phyloP scores from a whole-genome alignment of 768 basidiomycete species.

The Trametes maxima region DNA sequence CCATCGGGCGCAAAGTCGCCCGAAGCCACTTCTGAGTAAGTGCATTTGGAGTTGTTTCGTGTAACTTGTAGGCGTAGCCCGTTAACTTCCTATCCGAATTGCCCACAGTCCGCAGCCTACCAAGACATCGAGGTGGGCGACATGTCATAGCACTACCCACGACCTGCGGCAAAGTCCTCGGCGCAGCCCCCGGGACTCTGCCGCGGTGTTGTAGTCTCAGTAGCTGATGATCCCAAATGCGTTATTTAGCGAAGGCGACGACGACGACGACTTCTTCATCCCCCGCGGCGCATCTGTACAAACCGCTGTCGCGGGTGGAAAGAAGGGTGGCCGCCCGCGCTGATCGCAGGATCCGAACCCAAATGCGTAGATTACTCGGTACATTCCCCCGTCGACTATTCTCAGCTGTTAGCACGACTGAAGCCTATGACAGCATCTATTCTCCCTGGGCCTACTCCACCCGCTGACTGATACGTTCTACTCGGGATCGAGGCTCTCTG shows the following conservation, averaged over 20 bases:
- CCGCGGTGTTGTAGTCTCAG: too few relatives aligned
- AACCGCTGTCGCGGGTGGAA: neutral
- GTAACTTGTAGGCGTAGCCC: too few relatives aligned
- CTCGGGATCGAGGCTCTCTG: too few relatives aligned
- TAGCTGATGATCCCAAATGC: too few relatives aligned
- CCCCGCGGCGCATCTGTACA: constrained; percentile 6
- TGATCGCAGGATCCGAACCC: neutral
- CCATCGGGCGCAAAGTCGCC: neutral
- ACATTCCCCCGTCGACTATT: neutral
- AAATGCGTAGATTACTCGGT: neutral
- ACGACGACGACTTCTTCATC: constrained; percentile 11
- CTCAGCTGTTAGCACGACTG: neutral
- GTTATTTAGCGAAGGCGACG: neutral
- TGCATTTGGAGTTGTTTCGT: too few relatives aligned
- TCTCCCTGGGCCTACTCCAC: too few relatives aligned
- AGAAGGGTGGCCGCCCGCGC: constrained; percentile 12
- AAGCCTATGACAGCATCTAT: too few relatives aligned
- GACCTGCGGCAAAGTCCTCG: neutral
- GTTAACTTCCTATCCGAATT: neutral
- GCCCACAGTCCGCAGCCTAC: neutral
- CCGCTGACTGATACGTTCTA: too few relatives aligned
- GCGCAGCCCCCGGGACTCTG: neutral
- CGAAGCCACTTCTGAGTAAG: neutral
- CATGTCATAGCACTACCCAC: neutral
- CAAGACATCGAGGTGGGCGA: neutral